These are phyloP conservation scores for Botrytis fragariae DNA, from an alignment of 2,329 filamentous ascomycete genomes.

Conservation along the genomic window DNA sequence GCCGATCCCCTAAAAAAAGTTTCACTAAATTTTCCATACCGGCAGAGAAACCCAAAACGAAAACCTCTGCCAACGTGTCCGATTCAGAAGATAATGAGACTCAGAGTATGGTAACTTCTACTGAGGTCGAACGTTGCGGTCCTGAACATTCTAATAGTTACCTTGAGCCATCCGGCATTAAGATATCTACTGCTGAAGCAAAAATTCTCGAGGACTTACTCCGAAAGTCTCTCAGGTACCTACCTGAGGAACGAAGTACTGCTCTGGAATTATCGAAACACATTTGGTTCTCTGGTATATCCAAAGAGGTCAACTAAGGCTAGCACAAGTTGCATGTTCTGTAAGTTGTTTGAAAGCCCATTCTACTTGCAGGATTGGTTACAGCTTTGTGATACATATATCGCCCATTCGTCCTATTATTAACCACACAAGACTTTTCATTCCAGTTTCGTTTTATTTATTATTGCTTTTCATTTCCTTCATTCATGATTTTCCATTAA, in stretches of 20 bases:
- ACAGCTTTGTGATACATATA: neutral
- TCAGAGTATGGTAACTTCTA: neutral
- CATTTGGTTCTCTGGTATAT: constrained; percentile 22
- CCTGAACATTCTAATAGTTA: constrained; percentile 15
- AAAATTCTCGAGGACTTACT: constrained; percentile 21
- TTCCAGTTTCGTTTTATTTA: neutral
- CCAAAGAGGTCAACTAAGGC: neutral
- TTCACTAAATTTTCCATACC: neutral
- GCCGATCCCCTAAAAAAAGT: neutral
- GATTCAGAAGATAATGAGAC: neutral
- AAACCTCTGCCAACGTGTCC: neutral
- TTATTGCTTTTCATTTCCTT: neutral
- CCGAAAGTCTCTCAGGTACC: constrained; percentile 22
- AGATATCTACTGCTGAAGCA: constrained; percentile 24
- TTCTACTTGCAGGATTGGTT: neutral
- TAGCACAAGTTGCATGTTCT: neutral
- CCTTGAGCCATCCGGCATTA: constrained; percentile 22
- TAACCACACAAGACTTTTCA: neutral
- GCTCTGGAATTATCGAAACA: constrained; percentile 22
- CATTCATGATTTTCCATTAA: neutral
- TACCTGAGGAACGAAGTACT: constrained; percentile 23
- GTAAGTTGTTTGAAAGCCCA: neutral
- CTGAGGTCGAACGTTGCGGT: neutral
- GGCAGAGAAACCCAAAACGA: neutral
- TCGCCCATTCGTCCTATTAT: neutral